Evolutionary conservation across 2,329 filamentous ascomycete genomes (phyloP).

Genomic region (Fusarium floridanum): DNA sequence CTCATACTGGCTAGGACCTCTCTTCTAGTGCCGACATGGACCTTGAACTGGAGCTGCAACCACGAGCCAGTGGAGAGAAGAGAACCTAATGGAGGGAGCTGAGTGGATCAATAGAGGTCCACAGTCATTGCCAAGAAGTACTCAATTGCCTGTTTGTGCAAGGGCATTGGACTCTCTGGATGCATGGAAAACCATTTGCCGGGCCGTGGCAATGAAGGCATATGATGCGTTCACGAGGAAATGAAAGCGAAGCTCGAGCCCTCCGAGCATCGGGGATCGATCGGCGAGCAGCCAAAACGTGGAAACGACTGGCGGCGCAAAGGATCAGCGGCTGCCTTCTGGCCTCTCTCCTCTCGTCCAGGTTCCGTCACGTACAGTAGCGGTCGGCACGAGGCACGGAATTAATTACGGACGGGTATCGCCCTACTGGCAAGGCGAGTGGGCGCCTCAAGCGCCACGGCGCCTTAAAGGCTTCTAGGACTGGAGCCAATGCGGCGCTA

Average conservation of each 20-base stretch:
- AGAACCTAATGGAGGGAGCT: background rate
- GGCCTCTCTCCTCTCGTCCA: background rate
- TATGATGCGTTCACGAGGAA: background rate
- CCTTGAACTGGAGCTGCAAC: background rate
- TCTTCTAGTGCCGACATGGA: constrained; percentile 1
- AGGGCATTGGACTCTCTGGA: background rate
- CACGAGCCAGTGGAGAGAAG: constrained; percentile 11
- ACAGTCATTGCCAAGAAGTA: constrained; percentile 1
- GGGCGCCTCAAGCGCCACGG: constrained; percentile 1
- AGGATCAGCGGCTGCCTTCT: background rate
- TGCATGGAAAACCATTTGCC: background rate
- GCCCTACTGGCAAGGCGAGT: background rate
- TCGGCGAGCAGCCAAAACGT: background rate
- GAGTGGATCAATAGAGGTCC: background rate
- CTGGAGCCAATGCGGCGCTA: constrained; percentile 26
- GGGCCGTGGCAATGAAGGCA: background rate
- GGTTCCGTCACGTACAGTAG: background rate
- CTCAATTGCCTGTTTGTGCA: constrained; percentile 3
- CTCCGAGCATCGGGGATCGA: background rate
- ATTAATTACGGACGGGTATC: constrained; percentile 19
- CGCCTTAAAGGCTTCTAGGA: background rate
- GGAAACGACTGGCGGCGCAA: background rate
- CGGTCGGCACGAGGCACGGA: constrained; percentile 1
- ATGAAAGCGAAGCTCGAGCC: background rate
- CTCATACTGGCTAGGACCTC: constrained; percentile 2